Evolutionary conservation across 371 early-diverging fungal genomes (phyloP).

Genomic region (Syncephalis plumigaleata): DNA sequence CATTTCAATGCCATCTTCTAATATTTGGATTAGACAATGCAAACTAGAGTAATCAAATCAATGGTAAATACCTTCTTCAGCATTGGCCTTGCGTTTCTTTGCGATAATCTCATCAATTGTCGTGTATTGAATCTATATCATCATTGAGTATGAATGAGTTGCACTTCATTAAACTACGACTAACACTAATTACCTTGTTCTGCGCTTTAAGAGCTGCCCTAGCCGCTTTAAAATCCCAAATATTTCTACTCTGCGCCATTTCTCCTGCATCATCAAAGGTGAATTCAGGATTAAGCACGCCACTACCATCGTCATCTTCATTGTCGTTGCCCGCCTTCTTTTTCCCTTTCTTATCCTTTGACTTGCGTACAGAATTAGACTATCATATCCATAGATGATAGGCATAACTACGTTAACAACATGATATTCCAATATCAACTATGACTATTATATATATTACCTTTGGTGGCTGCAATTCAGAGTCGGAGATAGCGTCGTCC

Average conservation of each 20-base stretch:
- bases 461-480: conserved; percentile 19
- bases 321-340: neutral
- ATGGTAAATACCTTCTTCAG: neutral
- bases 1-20: too few species aligned
- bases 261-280: conserved; percentile 59
- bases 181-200: conserved; percentile 16
- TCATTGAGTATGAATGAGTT: too few species aligned
- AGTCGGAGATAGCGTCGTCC: conserved; percentile 32
- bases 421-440: conserved; percentile 2
- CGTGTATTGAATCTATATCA: conserved; percentile 17
- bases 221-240: conserved; percentile 73
- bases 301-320: conserved; percentile 2
- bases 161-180: neutral
- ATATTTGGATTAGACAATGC: too few species aligned
- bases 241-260: conserved; percentile 28
- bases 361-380: neutral
- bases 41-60: too few species aligned
- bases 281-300: conserved; percentile 43
- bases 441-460: conserved; percentile 6
- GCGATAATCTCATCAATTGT: conserved; percentile 25
- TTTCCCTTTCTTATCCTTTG: neutral
- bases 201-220: conserved; percentile 44
- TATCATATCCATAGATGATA: too few species aligned
- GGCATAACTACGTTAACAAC: neutral
- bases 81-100: neutral